A percentile compares a stretch with the other conserved stretches of the same genome.
These are phyloP conservation scores for Tuber umbilicatum DNA, from an alignment of 495 filamentous ascomycete species.

Conservation along the genomic window DNA sequence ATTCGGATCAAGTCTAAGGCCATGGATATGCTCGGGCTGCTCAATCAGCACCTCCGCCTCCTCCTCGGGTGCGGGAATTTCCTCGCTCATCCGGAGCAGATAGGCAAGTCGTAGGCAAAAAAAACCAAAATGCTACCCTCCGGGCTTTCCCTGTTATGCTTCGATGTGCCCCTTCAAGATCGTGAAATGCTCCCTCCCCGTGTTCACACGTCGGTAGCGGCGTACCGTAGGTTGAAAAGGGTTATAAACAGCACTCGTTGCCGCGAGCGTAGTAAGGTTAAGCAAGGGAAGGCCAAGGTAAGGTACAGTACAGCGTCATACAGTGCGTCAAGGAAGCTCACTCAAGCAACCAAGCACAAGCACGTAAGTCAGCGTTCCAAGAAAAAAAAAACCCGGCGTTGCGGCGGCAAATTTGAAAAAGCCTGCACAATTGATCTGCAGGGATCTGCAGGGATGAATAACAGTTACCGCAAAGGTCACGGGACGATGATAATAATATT, in stretches of 20 bases:
- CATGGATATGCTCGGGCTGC: constrained; percentile 5
- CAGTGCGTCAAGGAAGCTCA: neutral
- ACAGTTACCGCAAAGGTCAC: neutral
- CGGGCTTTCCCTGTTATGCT: neutral
- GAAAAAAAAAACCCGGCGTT: neutral
- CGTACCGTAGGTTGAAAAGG: neutral
- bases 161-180: constrained; percentile 15
- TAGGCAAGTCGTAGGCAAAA: constrained; percentile 12
- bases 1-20: constrained; percentile 29
- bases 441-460: neutral
- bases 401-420: neutral
- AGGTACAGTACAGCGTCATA: neutral
- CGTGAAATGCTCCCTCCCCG: neutral
- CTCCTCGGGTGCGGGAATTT: constrained; percentile 20
- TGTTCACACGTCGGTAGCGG: neutral
- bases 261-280: neutral
- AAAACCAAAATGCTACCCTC: constrained; percentile 7
- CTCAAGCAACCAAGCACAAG: neutral
- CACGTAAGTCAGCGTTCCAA: neutral
- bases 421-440: neutral
- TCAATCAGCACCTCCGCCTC: constrained; percentile 12
- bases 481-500: too few species aligned
- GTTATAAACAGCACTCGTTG: neutral
- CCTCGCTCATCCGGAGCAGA: constrained; percentile 16
- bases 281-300: neutral